These are phyloP conservation scores for Acaromyces ingoldii DNA, from an alignment of 1,284 basidiomycete genomes.

Conservation along the genomic window DNA sequence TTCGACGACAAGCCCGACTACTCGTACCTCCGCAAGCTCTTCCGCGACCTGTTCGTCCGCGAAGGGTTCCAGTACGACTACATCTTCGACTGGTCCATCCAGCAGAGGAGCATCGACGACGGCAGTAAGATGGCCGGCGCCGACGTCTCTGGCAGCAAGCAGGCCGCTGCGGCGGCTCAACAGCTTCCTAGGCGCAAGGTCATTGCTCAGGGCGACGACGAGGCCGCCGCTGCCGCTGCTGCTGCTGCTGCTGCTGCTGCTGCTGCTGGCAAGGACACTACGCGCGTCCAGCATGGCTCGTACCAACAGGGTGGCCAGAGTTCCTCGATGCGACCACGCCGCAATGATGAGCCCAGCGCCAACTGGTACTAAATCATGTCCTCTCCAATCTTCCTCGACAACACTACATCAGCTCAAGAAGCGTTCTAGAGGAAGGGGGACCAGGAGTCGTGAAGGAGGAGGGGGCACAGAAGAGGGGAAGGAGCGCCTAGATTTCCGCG, in stretches of 20 bases:
- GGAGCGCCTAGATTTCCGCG: constrained; percentile 15
- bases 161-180: constrained; percentile 13
- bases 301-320: constrained; percentile 7
- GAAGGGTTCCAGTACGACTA: constrained; percentile 53
- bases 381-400: neutral
- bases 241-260: too few relatives aligned
- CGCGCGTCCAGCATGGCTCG: neutral
- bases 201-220: constrained; percentile 18
- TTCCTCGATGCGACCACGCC: constrained; percentile 3
- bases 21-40: constrained; percentile 52
- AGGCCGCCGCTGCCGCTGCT: neutral
- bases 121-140: constrained; percentile 26
- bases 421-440: neutral
- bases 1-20: constrained; percentile 53
- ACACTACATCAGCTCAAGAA: neutral
- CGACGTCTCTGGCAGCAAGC: constrained; percentile 22
- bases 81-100: constrained; percentile 52
- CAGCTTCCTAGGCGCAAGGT: constrained; percentile 50
- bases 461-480: too few relatives aligned
- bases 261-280: constrained; percentile 2
- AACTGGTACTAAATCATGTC: neutral
- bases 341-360: neutral
- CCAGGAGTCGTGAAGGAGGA: neutral
- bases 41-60: constrained; percentile 53
- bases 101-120: constrained; percentile 43